phyloP scores from a whole-genome alignment of 1,139 yeast genomes.

The Torulaspora globosa region DNA sequence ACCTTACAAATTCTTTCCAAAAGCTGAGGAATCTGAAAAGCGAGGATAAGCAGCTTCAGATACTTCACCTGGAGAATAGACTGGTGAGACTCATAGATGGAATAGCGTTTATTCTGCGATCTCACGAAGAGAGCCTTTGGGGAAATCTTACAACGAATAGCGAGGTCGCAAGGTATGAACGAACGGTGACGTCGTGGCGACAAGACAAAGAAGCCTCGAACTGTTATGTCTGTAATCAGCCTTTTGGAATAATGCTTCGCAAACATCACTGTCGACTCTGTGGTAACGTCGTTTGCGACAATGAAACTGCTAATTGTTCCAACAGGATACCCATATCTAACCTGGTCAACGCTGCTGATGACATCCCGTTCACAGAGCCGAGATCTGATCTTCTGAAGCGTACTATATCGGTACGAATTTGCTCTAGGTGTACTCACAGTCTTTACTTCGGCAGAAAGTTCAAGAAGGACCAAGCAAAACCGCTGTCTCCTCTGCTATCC shows the following conservation, averaged over 20 bases:
- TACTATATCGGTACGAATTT: conserved; percentile 48
- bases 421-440: conserved; percentile 62
- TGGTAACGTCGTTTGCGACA: conserved; percentile 79
- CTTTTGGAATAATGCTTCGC: conserved; percentile 55
- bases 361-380: conserved; percentile 28
- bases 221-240: conserved; percentile 62
- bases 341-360: conserved; percentile 31
- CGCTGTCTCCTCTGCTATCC: conserved; percentile 27
- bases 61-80: conserved; percentile 61
- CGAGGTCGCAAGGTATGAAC: conserved; percentile 44
- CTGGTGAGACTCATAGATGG: conserved; percentile 47
- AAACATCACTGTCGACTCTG: conserved; percentile 89
- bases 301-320: conserved; percentile 59
- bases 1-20: conserved; percentile 47
- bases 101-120: conserved; percentile 23
- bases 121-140: conserved; percentile 22
- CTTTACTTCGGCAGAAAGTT: conserved; percentile 56
- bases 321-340: conserved; percentile 60
- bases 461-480: conserved; percentile 37
- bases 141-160: conserved; percentile 25
- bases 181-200: conserved; percentile 65
- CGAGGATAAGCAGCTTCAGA: conserved; percentile 45
- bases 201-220: conserved; percentile 47
- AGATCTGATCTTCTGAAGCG: conserved; percentile 23
- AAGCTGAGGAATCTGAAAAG: conserved; percentile 40